Evolutionary conservation across 257 asterid genomes (phyloP).

Genomic region (Fraxinus americana): DNA sequence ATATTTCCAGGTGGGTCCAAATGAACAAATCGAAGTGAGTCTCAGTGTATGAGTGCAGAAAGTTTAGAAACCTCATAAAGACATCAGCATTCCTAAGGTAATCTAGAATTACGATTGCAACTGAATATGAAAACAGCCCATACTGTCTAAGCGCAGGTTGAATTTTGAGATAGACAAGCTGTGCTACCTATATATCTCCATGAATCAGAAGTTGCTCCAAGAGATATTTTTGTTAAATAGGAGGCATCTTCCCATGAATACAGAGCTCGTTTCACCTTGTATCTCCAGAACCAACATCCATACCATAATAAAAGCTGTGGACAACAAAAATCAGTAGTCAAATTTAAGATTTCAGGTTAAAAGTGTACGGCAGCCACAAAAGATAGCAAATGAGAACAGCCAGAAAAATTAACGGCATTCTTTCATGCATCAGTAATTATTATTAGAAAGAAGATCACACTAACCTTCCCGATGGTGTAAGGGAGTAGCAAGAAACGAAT

Average conservation of each 20-base stretch:
- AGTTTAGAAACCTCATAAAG: neutral
- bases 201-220: slow-evolving; percentile 60
- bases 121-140: neutral
- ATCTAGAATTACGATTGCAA: slow-evolving; percentile 1
- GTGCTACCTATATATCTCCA: slow-evolving; percentile 70
- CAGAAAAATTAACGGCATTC: slow-evolving; percentile 10
- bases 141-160: neutral
- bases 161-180: neutral
- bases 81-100: neutral
- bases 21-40: neutral
- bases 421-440: neutral
- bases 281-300: slow-evolving; percentile 81
- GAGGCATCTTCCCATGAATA: slow-evolving; percentile 90
- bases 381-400: slow-evolving; percentile 1
- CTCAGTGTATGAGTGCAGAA: neutral
- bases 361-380: slow-evolving; percentile 16
- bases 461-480: slow-evolving; percentile 77
- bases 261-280: slow-evolving; percentile 69
- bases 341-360: slow-evolving; percentile 2
- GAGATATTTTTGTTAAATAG: slow-evolving; percentile 70
- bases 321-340: slow-evolving; percentile 22
- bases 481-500: slow-evolving; percentile 85
- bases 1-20: slow-evolving; percentile 1
- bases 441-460: slow-evolving; percentile 13
- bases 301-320: slow-evolving; percentile 74